Base-by-base conservation (phyloP, 106 monocot species). In the Dendrobium huoshanense region DNA sequence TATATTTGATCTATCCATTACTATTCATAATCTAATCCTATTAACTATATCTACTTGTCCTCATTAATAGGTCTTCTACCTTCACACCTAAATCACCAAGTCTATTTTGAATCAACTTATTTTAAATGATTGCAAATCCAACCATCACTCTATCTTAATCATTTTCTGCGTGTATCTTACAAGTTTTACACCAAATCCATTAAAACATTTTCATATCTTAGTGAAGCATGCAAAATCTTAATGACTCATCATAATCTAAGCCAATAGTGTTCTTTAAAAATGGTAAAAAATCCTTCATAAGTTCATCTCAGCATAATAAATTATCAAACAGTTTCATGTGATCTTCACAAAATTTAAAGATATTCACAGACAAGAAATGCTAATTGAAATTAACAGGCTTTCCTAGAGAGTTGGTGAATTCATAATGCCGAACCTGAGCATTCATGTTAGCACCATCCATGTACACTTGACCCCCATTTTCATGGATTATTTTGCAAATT, bases 381-480 rank as follows among this genome's bases (percentile, higher is more conserved):
- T 33, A 33, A 70, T 33, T 70, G 16, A 2, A 16, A 70, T 70
- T 70, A 70, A 25, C 22, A 65, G n/a, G 64, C 25, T 65, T 65
- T 65, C n/a, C n/a, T 8, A 65, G 64, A 19, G 58, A 65, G 64
- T 25, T 24, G 64, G 64, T 22, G 24, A 65, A 7, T 65, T 65
- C 25, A 65, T 43, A 45, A 4, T 31, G 25, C 87, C 75, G 81
- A 78, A 98, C 98, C 94, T 98, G 98, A 78, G 98, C 98, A 82
- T 98, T 98, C 98, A 98, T 98, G 86, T 98, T 98, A 67, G 98
- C 98, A 56, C 98, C 98, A 87, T 98, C 98, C 98, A 95, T 98
- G 81, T 98, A 98, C 41, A 98, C 98, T 83, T 98, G 98, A 1
- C 98, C 98, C 29, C 98, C 98, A 81, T 98, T 98, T 58, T 98